Percentiles rank a stretch among this genome's conserved stretches.
These are phyloP conservation scores for Taphrina deformans DNA, from an alignment of 1,139 yeast genomes.

Conservation along the genomic window DNA sequence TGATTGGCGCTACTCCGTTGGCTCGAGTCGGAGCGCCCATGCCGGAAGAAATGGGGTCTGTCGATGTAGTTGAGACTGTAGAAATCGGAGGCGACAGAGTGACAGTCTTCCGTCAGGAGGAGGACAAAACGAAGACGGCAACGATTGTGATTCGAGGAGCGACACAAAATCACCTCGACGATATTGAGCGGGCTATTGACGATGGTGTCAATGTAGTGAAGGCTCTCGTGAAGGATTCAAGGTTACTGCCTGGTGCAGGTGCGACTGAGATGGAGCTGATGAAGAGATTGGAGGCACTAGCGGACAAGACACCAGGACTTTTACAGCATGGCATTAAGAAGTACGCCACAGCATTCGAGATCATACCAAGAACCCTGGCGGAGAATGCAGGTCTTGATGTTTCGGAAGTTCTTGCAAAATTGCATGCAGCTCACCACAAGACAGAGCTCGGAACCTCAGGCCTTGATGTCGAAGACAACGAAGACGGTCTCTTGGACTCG, in stretches of 20 bases:
- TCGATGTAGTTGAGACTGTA: slow-evolving; percentile 83
- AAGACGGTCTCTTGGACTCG: slow-evolving; percentile 64
- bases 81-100: slow-evolving; percentile 99
- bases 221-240: slow-evolving; percentile 75
- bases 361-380: slow-evolving; percentile 85
- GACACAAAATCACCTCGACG: slow-evolving; percentile 91
- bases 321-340: slow-evolving; percentile 90
- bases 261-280: slow-evolving; percentile 92
- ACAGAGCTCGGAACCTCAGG: slow-evolving; percentile 54
- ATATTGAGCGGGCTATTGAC: slow-evolving; percentile 93
- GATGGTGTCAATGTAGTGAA: slow-evolving; percentile 94
- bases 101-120: slow-evolving; percentile 77
- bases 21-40: slow-evolving; percentile 95
- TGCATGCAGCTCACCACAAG: slow-evolving; percentile 79
- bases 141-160: slow-evolving; percentile 95
- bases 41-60: slow-evolving; percentile 87
- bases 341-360: slow-evolving; percentile 92
- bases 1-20: slow-evolving; percentile 95
- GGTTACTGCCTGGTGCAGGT: slow-evolving; percentile 94
- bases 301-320: slow-evolving; percentile 91
- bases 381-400: slow-evolving; percentile 94
- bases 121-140: slow-evolving; percentile 68
- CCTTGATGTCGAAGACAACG: slow-evolving; percentile 68
- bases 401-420: slow-evolving; percentile 78
- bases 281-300: slow-evolving; percentile 72